phyloP scores from a whole-genome alignment of 371 early-diverging fungal genomes.

The Apophysomyces trapeziformis region DNA sequence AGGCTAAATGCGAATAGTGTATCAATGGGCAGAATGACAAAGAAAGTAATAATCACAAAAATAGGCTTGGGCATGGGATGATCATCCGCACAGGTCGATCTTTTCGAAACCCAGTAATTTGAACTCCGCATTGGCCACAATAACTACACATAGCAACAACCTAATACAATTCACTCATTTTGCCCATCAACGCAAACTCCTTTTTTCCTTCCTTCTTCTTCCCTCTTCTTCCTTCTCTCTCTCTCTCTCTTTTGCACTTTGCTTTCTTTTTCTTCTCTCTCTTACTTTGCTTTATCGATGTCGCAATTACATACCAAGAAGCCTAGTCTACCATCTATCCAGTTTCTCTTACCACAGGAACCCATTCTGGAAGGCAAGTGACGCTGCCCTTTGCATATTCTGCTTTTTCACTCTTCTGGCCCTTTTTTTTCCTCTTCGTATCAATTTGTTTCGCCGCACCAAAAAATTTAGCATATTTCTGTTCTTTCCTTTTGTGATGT shows the following conservation, averaged over 20 bases:
- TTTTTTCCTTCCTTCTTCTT: conserved; percentile 9
- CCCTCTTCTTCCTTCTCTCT: background rate
- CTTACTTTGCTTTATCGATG: background rate
- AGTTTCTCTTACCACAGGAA: conserved; percentile 12
- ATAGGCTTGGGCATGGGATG: background rate
- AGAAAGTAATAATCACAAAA: background rate
- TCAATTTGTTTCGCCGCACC: background rate
- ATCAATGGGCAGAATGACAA: background rate
- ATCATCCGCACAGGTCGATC: conserved; percentile 4
- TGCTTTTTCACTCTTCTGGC: background rate
- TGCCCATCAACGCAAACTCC: background rate
- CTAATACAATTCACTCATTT: background rate
- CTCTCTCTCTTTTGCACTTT: conserved; percentile 6
- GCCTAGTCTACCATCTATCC: conserved; percentile 17
- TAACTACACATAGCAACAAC: background rate
- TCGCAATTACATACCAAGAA: conserved; percentile 3
- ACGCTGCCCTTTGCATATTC: background rate
- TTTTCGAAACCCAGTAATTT: background rate
- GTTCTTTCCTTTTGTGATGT: too few species aligned
- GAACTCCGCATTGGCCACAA: conserved; percentile 4
- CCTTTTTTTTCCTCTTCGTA: background rate
- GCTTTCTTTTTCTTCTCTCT: background rate
- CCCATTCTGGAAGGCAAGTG: conserved; percentile 4
- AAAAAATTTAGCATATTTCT: too few species aligned
- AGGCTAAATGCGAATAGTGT: background rate